phyloP scores from a whole-genome alignment of 805 yeast species.

The Kodamaea restingae region DNA sequence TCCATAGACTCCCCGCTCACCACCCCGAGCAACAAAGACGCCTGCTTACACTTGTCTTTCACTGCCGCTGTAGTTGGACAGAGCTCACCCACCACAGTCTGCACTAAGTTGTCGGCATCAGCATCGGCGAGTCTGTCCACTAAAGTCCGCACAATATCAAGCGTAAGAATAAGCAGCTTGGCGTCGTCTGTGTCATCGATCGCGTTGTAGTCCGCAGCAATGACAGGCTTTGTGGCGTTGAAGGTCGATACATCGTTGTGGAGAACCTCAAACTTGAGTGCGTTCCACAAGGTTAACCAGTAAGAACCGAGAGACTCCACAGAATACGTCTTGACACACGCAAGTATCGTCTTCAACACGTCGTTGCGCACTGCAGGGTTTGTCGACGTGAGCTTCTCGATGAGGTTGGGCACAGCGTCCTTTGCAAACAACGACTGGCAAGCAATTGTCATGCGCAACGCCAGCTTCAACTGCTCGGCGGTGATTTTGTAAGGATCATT shows the following conservation, averaged over 20 bases:
- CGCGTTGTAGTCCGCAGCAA: conserved; percentile 23
- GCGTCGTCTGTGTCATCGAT: conserved; percentile 35
- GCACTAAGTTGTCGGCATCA: conserved; percentile 35
- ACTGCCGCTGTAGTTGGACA: conserved; percentile 47
- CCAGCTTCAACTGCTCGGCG: conserved; percentile 61
- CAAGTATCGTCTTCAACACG: conserved; percentile 57
- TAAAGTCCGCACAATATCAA: conserved; percentile 39
- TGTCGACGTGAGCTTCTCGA: conserved; percentile 77
- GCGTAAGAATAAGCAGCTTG: conserved; percentile 33
- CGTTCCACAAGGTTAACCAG: conserved; percentile 82
- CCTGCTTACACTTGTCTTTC: conserved; percentile 56
- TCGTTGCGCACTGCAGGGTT: conserved; percentile 72
- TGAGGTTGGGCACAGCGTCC: conserved; percentile 70
- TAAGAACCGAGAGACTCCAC: conserved; percentile 46
- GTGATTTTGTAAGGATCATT: conserved; percentile 86
- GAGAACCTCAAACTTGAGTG: conserved; percentile 82
- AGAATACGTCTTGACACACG: conserved; percentile 53
- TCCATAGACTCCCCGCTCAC: conserved; percentile 45
- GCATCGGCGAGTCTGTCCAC: conserved; percentile 30
- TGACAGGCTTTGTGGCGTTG: conserved; percentile 22
- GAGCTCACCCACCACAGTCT: conserved; percentile 43
- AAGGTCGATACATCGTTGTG: conserved; percentile 56
- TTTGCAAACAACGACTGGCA: conserved; percentile 60
- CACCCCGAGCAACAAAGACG: conserved; percentile 56
- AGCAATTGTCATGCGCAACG: conserved; percentile 59